Evolutionary conservation across 106 monocot genomes (phyloP), one percentile per base, ranked within the genome.

Genomic region (Phalaenopsis equestris): DNA sequence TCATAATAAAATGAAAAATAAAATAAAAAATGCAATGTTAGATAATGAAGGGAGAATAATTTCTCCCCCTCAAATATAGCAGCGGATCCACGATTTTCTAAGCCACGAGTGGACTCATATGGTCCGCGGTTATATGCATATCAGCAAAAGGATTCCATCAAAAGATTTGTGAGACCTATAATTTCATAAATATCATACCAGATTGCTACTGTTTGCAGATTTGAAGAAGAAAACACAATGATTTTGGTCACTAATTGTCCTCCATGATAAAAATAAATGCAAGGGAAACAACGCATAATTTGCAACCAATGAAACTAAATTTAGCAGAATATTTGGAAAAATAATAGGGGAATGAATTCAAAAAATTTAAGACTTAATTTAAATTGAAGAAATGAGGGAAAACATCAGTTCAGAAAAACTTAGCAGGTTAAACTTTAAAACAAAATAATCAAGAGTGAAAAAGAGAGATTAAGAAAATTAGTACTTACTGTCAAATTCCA

Each of bases 401-500:
- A 10, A 52, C 52, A 52, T 52, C 52, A 52, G 12, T 12, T 10
- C 52, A 14, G 52, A 52, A 15, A 52, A 3, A 12, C 52, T 52
- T 12, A 52, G 24, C 64, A 23, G 8, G 24, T 23, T 65, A 65
- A 65, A 1, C 23, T 24, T 65, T 12, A 42, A 7, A 74, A 74
- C 0, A 74, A 19, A 74, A 43, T 77, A 19, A 30, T 30, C 30
- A 30, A 30, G 30, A 24, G 10, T 6, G 56, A 41, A 41, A 76
- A 46, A 67, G 36, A 56, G 76, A 18, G 56, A 73, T 79, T 14
- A 14, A 30, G 6, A 49, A 76, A 76, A 48, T 17, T 11, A 47
- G 36, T 30, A 47, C 43, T 42, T 90, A 97, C 96, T 80, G 93
- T 97, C 82, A 97, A 83, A 74, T 97, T 92, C 96, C 96, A 97